phyloP scores from a whole-genome alignment of 2,329 filamentous ascomycete genomes.

The Raffaelea arxii region DNA sequence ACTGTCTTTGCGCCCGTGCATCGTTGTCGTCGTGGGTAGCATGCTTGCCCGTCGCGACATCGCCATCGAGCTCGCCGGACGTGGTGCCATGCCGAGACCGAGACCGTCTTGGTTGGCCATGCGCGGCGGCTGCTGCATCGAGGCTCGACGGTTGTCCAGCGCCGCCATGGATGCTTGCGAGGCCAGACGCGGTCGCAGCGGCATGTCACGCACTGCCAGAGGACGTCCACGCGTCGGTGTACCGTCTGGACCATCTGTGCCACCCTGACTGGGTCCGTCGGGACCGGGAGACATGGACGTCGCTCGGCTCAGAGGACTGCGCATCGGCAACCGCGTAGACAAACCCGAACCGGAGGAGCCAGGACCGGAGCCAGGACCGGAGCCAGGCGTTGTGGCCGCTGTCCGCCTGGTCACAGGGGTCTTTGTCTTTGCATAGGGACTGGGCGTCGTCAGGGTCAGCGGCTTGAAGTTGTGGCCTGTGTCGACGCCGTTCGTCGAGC shows the following conservation, averaged over 20 bases:
- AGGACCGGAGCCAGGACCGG: neutral
- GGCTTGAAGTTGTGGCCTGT: slow-evolving; percentile 62
- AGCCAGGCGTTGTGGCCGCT: slow-evolving; percentile 25
- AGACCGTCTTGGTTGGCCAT: slow-evolving; percentile 3
- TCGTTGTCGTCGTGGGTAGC: slow-evolving; percentile 34
- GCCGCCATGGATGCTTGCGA: slow-evolving; percentile 34
- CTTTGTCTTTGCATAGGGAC: slow-evolving; percentile 42
- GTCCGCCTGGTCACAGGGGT: slow-evolving; percentile 31
- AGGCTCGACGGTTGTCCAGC: slow-evolving; percentile 38
- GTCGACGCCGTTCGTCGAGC: slow-evolving; percentile 53
- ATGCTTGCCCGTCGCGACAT: slow-evolving; percentile 41
- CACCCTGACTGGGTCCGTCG: too few relatives aligned
- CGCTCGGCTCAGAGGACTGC: slow-evolving; percentile 36
- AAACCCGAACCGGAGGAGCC: slow-evolving; percentile 3
- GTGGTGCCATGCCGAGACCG: slow-evolving; percentile 21
- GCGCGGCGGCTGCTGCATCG: slow-evolving; percentile 40
- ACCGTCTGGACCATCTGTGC: slow-evolving; percentile 15
- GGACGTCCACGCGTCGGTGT: slow-evolving; percentile 31
- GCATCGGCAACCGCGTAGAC: slow-evolving; percentile 39
- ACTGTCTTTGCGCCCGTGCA: slow-evolving; percentile 19
- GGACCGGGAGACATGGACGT: slow-evolving; percentile 37
- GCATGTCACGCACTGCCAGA: slow-evolving; percentile 40
- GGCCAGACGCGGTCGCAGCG: slow-evolving; percentile 34
- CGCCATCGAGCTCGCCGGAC: slow-evolving; percentile 49
- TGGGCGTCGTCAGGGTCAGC: slow-evolving; percentile 48